phyloP scores from a whole-genome alignment of 176 grass and related monocot genomes.

The Eleusine indica region DNA sequence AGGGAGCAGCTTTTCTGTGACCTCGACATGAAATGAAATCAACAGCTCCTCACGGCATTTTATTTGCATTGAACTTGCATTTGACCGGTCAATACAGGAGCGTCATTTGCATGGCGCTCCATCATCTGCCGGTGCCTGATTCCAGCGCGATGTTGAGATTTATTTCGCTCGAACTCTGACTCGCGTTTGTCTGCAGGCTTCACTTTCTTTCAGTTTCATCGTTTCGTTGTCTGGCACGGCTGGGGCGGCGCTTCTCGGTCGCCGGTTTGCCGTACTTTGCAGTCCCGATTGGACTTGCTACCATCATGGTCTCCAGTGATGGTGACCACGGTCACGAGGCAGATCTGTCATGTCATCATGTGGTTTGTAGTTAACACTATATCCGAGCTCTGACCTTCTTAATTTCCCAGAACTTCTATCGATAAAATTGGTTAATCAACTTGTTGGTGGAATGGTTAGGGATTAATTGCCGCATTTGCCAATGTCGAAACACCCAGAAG shows the following conservation, averaged over 20 bases:
- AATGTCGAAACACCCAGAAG: too few relatives aligned
- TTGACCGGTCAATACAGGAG: constrained; percentile 40
- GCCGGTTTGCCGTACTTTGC: constrained; percentile 6
- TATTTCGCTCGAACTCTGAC: neutral
- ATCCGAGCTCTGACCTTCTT: neutral
- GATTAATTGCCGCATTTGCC: too few relatives aligned
- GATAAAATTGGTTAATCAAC: too few relatives aligned
- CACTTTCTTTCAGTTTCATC: neutral
- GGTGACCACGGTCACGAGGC: neutral
- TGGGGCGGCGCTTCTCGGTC: neutral
- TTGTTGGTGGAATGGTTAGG: too few relatives aligned
- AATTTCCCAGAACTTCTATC: neutral
- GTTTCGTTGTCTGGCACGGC: neutral
- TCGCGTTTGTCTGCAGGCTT: neutral
- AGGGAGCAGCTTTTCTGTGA: too few relatives aligned
- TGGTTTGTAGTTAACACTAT: too few relatives aligned
- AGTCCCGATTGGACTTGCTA: neutral
- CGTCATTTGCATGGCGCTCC: neutral
- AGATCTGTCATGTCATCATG: neutral
- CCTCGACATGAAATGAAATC: neutral
- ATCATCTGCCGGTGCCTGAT: constrained; percentile 41
- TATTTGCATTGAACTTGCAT: neutral
- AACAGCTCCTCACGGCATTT: neutral
- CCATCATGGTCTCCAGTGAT: neutral
- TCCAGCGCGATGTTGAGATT: neutral